Evolutionary conservation across 176 grass and related monocot genomes (phyloP), one percentile per base, ranked within the genome.

Genomic region (Juncus effusus): DNA sequence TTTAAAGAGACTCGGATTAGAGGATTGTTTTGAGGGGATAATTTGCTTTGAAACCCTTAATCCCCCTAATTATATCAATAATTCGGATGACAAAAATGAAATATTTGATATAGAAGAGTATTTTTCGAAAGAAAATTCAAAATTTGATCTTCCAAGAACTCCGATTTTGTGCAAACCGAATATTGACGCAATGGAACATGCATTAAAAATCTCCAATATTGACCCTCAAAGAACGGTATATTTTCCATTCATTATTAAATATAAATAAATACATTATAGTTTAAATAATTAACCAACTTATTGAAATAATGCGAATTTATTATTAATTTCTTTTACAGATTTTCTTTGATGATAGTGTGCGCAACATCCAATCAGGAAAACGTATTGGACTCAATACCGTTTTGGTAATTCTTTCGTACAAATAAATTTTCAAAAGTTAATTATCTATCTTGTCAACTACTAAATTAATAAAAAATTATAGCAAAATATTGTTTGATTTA

Each of bases 1-100:
- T 42, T 85, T 99, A 14, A 12, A 85, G 78, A 90, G 79, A 72
- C 83, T 99, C 36, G 95, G 89, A 10, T 78, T 99, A 79, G 89
- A 93, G 80, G 83, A 94, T 64, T 99, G 85, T 77, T 99, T 99
- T 66, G 86, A 99, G 54, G 89, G 89, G 42, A 82, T 99, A 69
- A 93, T 99, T 77, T 99, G 95, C 88, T 99, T 99, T 63, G 95
- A 99, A 75, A 99, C 95, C 58, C 95, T 99, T 42, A 99, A 99
- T 77, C 65, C 83, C 6, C 77, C 81, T 36, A 86, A 78, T 60
- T 80, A 42, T 61, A 63, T 86, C 56, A 36, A 16, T 12, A 58
- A 51, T 28, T 5, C 40, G 40, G 42, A 66, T 42, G 5, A n/a
- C 4, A 44, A 65, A 13, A 54, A 64, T 1, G 14, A 80, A 64